These are phyloP conservation scores for Scedosporium aurantiacum DNA, from an alignment of 2,329 filamentous ascomycete genomes.

Conservation along the genomic window DNA sequence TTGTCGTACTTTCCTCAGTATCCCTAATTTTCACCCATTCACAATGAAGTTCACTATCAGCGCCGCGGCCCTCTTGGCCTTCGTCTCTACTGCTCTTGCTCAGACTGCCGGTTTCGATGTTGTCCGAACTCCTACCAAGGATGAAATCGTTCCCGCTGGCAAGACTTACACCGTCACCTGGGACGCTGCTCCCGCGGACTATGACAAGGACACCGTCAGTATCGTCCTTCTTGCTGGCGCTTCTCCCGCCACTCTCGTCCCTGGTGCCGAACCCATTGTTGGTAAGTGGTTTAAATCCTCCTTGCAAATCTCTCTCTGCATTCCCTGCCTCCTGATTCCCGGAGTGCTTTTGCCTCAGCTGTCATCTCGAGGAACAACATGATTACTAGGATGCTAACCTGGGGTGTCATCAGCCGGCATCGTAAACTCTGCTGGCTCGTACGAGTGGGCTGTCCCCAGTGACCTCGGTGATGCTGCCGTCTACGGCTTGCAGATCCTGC, in stretches of 20 bases:
- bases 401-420: constrained; percentile 29
- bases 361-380: neutral
- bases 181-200: constrained; percentile 26
- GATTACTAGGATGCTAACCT: neutral
- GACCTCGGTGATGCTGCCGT: constrained; percentile 31
- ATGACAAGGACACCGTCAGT: constrained; percentile 32
- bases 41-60: constrained; percentile 45
- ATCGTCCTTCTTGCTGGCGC: constrained; percentile 45
- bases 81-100: constrained; percentile 38
- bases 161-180: constrained; percentile 39
- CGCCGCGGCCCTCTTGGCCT: constrained; percentile 38
- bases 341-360: neutral
- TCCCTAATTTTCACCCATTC: constrained; percentile 12
- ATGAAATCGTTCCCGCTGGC: constrained; percentile 36
- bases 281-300: constrained; percentile 27
- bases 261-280: constrained; percentile 30
- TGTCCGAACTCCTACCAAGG: constrained; percentile 34
- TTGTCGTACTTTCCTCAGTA: neutral
- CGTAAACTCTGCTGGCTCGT: constrained; percentile 31
- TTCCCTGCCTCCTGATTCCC: too few species aligned
- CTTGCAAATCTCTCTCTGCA: too few species aligned
- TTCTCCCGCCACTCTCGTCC: constrained; percentile 28
- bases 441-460: constrained; percentile 38
- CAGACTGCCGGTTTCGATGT: constrained; percentile 46
- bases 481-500: constrained; percentile 47